Percentiles rank a stretch among this genome's conserved stretches.
Conservation (phyloP, 306 rosid genomes). For the Alnus rubra region DNA sequence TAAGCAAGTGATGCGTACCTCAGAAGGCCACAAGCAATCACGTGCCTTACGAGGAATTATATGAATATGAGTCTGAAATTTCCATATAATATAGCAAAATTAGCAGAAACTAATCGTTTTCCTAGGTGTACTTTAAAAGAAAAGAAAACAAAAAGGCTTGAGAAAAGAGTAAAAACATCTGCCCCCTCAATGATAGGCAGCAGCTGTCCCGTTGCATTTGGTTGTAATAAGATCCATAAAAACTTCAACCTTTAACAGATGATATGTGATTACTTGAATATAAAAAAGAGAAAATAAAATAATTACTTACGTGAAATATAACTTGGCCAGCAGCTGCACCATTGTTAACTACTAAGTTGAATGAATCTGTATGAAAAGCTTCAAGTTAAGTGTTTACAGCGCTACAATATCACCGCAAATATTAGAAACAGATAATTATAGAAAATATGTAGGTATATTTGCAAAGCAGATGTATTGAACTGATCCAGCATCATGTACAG, state of each 20-base stretch:
- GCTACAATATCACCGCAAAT: background rate
- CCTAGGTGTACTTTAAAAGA: background rate
- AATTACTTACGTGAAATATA: conserved; percentile 79
- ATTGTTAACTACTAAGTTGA: conserved; percentile 86
- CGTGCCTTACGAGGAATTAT: conserved; percentile 83
- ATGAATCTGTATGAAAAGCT: conserved; percentile 70
- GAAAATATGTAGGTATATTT: background rate
- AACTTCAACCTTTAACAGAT: background rate
- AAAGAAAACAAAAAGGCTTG: background rate
- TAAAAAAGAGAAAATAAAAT: background rate
- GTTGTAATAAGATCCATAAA: background rate
- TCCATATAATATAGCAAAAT: conserved; percentile 24
- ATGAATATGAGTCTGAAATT: conserved; percentile 91
- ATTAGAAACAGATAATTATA: background rate
- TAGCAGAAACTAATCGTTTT: conserved; percentile 23
- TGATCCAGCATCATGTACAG: background rate
- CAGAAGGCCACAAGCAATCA: conserved; percentile 90
- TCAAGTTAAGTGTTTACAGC: conserved; percentile 7
- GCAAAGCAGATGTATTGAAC: background rate
- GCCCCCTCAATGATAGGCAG: background rate
- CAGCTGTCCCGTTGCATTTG: background rate
- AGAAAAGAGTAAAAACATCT: background rate
- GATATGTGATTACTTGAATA: background rate
- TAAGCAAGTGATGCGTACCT: conserved; percentile 49
- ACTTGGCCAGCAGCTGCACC: conserved; percentile 97